Evolutionary conservation across 2,329 filamentous ascomycete genomes (phyloP).

Genomic region (Aspergillus sp.): DNA sequence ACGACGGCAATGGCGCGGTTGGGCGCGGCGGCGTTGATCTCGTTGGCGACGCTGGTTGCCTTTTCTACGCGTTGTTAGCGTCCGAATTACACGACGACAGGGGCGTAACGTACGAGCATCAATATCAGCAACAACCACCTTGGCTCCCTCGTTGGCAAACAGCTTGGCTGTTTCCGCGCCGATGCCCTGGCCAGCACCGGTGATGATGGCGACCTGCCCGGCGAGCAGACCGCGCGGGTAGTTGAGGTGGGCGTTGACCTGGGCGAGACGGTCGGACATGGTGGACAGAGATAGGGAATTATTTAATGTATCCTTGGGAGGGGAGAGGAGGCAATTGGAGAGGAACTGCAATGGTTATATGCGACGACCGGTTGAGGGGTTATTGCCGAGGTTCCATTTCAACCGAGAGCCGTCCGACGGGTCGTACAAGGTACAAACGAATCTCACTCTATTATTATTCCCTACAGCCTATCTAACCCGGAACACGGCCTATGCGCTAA

Average conservation of each 20-base stretch:
- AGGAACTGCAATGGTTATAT: neutral
- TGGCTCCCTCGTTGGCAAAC: conserved; percentile 85
- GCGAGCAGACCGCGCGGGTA: conserved; percentile 75
- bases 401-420: conserved; percentile 6
- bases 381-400: conserved; percentile 9
- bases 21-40: conserved; percentile 63
- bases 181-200: conserved; percentile 81
- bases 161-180: conserved; percentile 78
- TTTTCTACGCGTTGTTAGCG: conserved; percentile 54
- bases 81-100: no score
- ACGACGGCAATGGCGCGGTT: conserved; percentile 69
- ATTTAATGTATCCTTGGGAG: neutral
- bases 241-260: conserved; percentile 76
- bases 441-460: no score
- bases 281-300: neutral
- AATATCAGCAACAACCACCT: conserved; percentile 79
- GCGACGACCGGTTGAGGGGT: neutral
- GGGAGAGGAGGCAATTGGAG: neutral
- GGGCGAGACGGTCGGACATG: conserved; percentile 53
- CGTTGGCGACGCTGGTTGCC: conserved; percentile 62
- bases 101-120: conserved; percentile 58
- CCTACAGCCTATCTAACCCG: no score
- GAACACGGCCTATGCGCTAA: conserved; percentile 5
- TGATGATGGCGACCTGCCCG: conserved; percentile 83
- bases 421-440: neutral